Evolutionary conservation across 2,329 filamentous ascomycete genomes (phyloP).

Genomic region (Verticillium zaregamsianum): DNA sequence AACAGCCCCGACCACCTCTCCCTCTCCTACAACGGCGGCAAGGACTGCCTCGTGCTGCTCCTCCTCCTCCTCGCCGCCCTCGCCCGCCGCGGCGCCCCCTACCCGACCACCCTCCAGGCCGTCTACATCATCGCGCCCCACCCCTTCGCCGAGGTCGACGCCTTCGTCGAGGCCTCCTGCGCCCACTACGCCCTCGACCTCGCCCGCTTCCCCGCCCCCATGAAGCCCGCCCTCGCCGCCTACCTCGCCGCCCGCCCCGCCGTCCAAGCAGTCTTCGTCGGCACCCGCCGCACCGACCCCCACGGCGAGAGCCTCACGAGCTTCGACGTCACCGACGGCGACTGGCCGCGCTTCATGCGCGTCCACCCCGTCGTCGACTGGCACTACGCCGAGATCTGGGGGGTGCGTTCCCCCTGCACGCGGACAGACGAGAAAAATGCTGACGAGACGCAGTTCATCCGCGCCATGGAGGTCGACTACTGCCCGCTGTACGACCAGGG

Average conservation of each 20-base stretch:
- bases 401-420: constrained; percentile 51
- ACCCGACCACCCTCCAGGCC: constrained; percentile 58
- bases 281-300: constrained; percentile 86
- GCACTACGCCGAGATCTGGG: constrained; percentile 95
- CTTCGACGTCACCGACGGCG: constrained; percentile 83
- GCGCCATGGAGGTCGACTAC: constrained; percentile 74
- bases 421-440: neutral
- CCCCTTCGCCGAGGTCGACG: constrained; percentile 81
- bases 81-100: constrained; percentile 25
- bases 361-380: constrained; percentile 96
- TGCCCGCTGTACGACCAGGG: constrained; percentile 83
- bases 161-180: constrained; percentile 69
- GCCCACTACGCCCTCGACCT: constrained; percentile 71
- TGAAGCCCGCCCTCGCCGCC: constrained; percentile 74
- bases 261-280: constrained; percentile 79
- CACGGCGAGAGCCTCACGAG: constrained; percentile 74
- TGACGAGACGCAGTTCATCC: constrained; percentile 59
- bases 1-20: constrained; percentile 71
- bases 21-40: constrained; percentile 95
- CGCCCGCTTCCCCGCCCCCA: constrained; percentile 68
- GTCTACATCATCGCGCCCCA: constrained; percentile 86
- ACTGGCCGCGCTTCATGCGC: constrained; percentile 90
- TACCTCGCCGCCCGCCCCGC: constrained; percentile 64
- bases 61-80: constrained; percentile 74
- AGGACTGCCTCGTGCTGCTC: constrained; percentile 92